Conservation (phyloP, 768 basidiomycete species). For the Baorangia bicolor region DNA sequence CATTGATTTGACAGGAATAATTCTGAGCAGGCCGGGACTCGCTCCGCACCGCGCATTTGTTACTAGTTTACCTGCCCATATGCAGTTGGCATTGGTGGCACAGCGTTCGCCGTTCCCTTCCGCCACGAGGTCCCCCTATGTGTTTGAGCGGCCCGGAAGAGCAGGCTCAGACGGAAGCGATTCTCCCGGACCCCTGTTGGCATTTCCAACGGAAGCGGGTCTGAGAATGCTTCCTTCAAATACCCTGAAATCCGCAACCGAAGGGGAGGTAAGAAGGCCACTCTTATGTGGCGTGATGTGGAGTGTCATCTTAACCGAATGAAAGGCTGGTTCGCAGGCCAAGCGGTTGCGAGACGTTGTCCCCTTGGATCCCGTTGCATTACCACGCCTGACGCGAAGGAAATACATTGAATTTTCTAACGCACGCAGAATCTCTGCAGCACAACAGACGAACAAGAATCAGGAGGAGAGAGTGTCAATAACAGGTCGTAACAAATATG, state of each 20-base stretch:
- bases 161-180: not conserved
- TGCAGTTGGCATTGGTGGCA: too few species aligned
- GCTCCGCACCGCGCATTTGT: not conserved
- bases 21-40: too few species aligned
- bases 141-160: not conserved
- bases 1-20: too few species aligned
- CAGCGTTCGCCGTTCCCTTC: not conserved
- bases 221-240: not conserved
- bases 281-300: not conserved
- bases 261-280: not conserved
- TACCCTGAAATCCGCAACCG: not conserved
- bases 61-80: not conserved
- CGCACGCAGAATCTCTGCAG: constrained; percentile 9
- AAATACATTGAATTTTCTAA: constrained; percentile 22
- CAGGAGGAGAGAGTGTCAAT: constrained; percentile 16
- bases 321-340: not conserved
- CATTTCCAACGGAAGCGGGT: not conserved
- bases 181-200: not conserved
- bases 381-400: constrained; percentile 8
- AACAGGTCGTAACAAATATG: constrained; percentile 21
- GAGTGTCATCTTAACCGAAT: too few species aligned
- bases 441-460: constrained; percentile 14
- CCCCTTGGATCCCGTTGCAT: constrained; percentile 1
- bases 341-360: not conserved
- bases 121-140: not conserved